Evolutionary conservation across 345 rosid genomes (phyloP), one percentile per base, ranked within the genome.

Genomic region (Gossypium anomalum): DNA sequence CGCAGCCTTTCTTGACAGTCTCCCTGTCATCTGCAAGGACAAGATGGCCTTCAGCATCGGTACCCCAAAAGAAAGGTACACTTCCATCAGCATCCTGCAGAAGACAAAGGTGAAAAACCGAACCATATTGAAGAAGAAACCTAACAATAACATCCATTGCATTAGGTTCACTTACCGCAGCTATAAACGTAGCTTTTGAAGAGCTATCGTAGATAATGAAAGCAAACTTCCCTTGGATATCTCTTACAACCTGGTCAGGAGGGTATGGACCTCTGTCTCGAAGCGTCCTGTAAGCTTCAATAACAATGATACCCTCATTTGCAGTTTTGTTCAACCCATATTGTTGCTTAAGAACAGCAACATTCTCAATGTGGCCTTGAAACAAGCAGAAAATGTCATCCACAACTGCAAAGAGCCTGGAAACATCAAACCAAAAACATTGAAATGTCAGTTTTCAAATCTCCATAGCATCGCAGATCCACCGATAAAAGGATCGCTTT

Each of bases 241-340:
- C 98, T 88, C 88, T 86, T 43, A 93, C 92, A 47, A 95, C 99
- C 85, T 91, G 99, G 77, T 91, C 97, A 1, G 92, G 91, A 67
- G 98, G 90, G 71, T 95, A 95, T 15, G 98, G 98, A 74, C 99
- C 97, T 64, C 99, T 91, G 72, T 95, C 99, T 73, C 98, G 86
- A 20, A 93, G 96, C 27, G 98, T 88, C 80, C 97, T 85, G 72
- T 87, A 95, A 16, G 99, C 94, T 83, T 95, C 99, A 23, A 93
- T 87, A 71, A 95, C 80, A 59, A 95, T 87, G 59, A 87, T 89
- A 72, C 86, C 99, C 83, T 95, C 99, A 17, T 92, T 93, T 38
- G 97, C 93, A 4, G 94, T 79, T 82, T 93, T 95, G 79, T 75
- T 89, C 23, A 95, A 80, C 68, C 97, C 99, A 81, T 95, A 95